Conservation (phyloP, 73 alveolate species). For the Blepharisma stoltei region DNA sequence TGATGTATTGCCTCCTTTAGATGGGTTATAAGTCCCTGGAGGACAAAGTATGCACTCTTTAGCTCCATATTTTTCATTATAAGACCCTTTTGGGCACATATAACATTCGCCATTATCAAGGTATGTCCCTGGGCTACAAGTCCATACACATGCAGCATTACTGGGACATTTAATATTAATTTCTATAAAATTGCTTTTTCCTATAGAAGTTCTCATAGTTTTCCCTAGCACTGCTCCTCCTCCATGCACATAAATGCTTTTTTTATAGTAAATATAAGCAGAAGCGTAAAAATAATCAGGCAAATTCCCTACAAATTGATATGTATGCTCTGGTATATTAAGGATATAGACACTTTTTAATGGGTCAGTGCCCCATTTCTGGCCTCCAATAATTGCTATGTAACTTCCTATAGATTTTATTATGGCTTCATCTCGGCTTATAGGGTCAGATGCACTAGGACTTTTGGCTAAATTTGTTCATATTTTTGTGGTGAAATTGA, state of each 20-base stretch:
- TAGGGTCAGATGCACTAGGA: too few species aligned
- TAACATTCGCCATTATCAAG: background rate
- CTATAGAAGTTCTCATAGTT: background rate
- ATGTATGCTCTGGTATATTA: background rate
- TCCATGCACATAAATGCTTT: background rate
- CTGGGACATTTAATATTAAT: background rate
- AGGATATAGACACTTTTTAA: too few species aligned
- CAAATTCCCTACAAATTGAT: background rate
- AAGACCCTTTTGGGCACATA: background rate
- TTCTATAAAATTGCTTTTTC: background rate
- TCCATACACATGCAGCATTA: background rate
- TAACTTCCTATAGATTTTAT: too few species aligned
- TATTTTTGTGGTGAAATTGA: too few species aligned
- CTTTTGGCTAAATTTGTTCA: too few species aligned
- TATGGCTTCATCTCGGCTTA: too few species aligned
- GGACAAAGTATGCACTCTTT: background rate
- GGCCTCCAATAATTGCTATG: too few species aligned
- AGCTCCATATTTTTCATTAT: background rate
- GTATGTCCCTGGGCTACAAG: background rate
- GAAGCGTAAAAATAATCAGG: background rate
- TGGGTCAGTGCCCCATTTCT: too few species aligned
- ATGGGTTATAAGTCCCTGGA: background rate
- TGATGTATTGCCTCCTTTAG: background rate
- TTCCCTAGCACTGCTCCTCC: slow-evolving; percentile 22
- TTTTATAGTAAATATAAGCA: slow-evolving; percentile 5